Base-by-base conservation (phyloP, 208 protist genomes). In the Trypanosoma vivax region DNA sequence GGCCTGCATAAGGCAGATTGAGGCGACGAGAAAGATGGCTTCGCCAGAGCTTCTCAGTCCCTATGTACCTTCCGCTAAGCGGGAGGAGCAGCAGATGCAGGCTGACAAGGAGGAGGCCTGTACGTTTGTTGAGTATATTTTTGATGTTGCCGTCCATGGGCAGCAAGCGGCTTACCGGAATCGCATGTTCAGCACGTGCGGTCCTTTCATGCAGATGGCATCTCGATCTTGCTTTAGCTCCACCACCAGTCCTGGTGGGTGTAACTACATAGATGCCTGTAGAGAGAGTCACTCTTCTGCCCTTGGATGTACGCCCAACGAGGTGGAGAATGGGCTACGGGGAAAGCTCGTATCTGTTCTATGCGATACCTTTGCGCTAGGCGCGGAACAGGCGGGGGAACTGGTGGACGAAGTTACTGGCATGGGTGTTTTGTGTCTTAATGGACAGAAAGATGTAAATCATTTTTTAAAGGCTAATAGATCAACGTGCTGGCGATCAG, bases 61-160 rank as follows among this genome's bases (percentile, higher is more conserved):
- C 13, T 60, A 45, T 48, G 41, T 37, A 21, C 50, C 33, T 4
- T 10, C 45, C 7, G 30, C n/a, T 16, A 60, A 65, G 27, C 29
- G 48, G 24, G 68, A 65, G 34, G 38, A 27, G 40, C 56, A 65
- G 27, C 45, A 51, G 18, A 70, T 74, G 68, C 29, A 48, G 16
- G 25, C 39, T 30, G 42, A 66, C 30, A 63, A 55, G 39, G 55
- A 74, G 11, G 49, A 59, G 4, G 39, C 47, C 19, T 39, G 7
- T 2, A 30, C 38, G 3, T 74, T 70, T 55, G 68, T 67, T 10
- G 48, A 65, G 2, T 68, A 70, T 46, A 33, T 74, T 31, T 74
- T 74, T 53, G 42, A 65, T 52, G 46, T 54, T 41, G 41, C 40
- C 5, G 33, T 13, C 37, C 43, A 55, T 24, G 68, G 68, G 27